Evolutionary conservation across 2,329 filamentous ascomycete genomes (phyloP), one percentile per base, ranked within the genome.

Genomic region (Aureobasidium sp.): DNA sequence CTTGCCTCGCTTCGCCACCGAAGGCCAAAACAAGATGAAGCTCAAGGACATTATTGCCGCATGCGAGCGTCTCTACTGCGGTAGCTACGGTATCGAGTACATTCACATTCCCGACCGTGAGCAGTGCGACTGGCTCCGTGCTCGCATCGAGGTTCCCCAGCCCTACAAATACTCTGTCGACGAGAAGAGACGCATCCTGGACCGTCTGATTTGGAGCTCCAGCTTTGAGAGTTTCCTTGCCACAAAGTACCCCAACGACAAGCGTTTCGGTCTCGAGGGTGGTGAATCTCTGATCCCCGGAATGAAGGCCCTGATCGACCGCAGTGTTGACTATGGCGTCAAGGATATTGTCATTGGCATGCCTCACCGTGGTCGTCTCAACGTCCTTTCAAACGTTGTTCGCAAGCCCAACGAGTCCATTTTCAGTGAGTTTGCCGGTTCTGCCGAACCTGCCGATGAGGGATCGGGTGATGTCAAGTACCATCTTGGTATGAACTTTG

Each of bases 321-420:
- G 94, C 71, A 96, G 92, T 72, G 94, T 99, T 68, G 94, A 99
- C 74, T 96, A 96, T 71, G 94, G 94, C 62, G 89, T 99, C 71
- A 97, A 97, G 81, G 94, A 99, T 72, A 97, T 99, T 69, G 89
- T 99, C 71, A 99, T 99, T 71, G 94, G 94, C 70, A 99, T 99
- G 94, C 94, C 94, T 67, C 94, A 99, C 77, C 91, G 94, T 84
- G 94, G 94, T 71, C 90, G 94, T 81, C 85, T 99, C 65, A 99
- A 99, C 72, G 91, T 99, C 57, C 85, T 99, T 64, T 95, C 89
- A 79, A 99, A 99, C 78, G 94, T 99, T 71, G 94, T 99, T 68
- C 88, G 94, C 72, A 99, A 99, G 79, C 93, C 94, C 69, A 99
- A 99, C 77, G 94, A 97, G 79, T 97, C 94, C 66, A 99, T 99